Evolutionary conservation across 225 moss, liverwort and hornwort species (phyloP).

Genomic region (Polytrichum formosum): DNA sequence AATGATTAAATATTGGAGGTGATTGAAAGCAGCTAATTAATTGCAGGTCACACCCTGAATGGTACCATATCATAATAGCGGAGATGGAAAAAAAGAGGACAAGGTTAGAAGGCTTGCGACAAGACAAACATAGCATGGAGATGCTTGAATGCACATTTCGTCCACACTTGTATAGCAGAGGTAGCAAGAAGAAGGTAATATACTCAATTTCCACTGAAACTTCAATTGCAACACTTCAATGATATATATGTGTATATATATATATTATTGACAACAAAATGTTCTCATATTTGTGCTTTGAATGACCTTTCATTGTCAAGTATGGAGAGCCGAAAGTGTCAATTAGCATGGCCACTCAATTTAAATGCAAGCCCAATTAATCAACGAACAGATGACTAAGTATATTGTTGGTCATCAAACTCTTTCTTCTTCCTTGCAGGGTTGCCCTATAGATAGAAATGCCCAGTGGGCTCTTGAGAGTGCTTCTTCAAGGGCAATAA

Average conservation of each 20-base stretch:
- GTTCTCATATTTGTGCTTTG: background rate
- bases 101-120: slow-evolving; percentile 58
- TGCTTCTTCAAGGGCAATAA: slow-evolving; percentile 12
- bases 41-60: slow-evolving; percentile 76
- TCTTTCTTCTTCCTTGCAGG: background rate
- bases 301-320: too few species aligned
- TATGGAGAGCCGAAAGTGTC: too few species aligned
- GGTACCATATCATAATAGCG: slow-evolving; percentile 67
- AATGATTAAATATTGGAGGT: background rate
- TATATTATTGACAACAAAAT: too few species aligned
- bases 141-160: slow-evolving; percentile 86
- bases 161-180: slow-evolving; percentile 54
- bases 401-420: background rate
- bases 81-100: slow-evolving; percentile 64
- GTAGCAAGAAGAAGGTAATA: slow-evolving; percentile 13
- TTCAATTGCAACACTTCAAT: too few species aligned
- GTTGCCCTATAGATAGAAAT: background rate
- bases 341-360: too few species aligned
- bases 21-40: background rate
- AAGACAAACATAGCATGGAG: slow-evolving; percentile 57
- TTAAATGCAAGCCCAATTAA: too few species aligned
- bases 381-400: background rate
- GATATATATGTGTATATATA: too few species aligned
- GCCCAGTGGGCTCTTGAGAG: background rate
- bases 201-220: too few species aligned